Evolutionary conservation across 768 basidiomycete genomes (phyloP).

Genomic region (Boletales sp.): DNA sequence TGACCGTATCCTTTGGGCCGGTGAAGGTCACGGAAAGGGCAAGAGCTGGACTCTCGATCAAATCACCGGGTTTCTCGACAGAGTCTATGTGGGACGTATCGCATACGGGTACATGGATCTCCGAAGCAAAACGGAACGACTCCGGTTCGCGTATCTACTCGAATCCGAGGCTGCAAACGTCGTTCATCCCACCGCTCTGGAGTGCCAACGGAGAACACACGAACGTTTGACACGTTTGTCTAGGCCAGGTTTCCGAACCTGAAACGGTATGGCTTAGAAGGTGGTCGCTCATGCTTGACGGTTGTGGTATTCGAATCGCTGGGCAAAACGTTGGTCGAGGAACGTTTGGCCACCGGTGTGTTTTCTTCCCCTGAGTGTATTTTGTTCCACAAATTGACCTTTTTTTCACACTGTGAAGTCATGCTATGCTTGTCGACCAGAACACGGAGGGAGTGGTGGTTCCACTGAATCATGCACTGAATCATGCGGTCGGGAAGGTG

Average conservation of each 20-base stretch:
- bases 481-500: conserved; percentile 55
- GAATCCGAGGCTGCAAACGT: conserved; percentile 47
- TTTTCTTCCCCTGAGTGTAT: not conserved
- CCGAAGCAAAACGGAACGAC: conserved; percentile 76
- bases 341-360: conserved; percentile 76
- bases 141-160: conserved; percentile 86
- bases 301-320: conserved; percentile 84
- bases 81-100: conserved; percentile 78
- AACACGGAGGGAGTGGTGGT: conserved; percentile 74
- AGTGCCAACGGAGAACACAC: conserved; percentile 57
- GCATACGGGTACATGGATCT: conserved; percentile 94
- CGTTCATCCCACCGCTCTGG: conserved; percentile 26
- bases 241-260: conserved; percentile 88
- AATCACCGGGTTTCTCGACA: conserved; percentile 65
- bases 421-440: conserved; percentile 92
- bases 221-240: conserved; percentile 73
- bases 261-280: conserved; percentile 86
- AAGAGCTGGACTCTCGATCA: conserved; percentile 65
- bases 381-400: not conserved
- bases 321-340: conserved; percentile 83
- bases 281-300: conserved; percentile 79
- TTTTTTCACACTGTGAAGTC: conserved; percentile 35
- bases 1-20: conserved; percentile 79
- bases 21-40: conserved; percentile 19
- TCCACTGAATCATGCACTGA: conserved; percentile 70